Conservation (phyloP, 306 rosid genomes). For the Bauhinia variegata region DNA sequence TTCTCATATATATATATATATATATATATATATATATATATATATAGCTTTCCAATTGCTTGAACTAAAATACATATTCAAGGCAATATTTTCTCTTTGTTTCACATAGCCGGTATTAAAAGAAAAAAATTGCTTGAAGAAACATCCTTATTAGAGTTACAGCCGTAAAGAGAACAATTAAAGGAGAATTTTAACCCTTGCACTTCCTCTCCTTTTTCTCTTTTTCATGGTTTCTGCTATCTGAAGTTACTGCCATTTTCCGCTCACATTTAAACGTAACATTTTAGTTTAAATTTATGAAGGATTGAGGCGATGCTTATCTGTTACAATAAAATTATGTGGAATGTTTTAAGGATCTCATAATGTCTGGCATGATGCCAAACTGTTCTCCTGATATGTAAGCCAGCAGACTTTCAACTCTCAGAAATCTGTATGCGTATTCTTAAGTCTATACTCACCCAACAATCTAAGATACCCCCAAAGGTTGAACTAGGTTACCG, state of each 20-base stretch:
- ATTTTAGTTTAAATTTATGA: constrained; percentile 13
- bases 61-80: constrained; percentile 27
- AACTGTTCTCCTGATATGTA: too few species aligned
- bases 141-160: constrained; percentile 37
- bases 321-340: too few species aligned
- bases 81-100: constrained; percentile 43
- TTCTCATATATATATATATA: too few species aligned
- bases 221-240: constrained; percentile 2
- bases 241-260: not conserved
- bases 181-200: constrained; percentile 12
- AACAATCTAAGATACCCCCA: not conserved
- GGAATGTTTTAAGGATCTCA: too few species aligned
- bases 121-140: constrained; percentile 26
- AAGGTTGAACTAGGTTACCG: constrained; percentile 2
- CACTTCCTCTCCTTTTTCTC: not conserved
- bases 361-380: too few species aligned
- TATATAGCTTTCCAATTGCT: constrained; percentile 41
- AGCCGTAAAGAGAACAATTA: constrained; percentile 25
- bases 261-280: too few species aligned
- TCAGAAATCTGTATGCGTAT: not conserved
- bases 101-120: constrained; percentile 24
- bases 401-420: constrained; percentile 27
- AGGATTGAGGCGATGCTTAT: constrained; percentile 24
- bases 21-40: too few species aligned
- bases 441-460: not conserved